A percentile compares a stretch with the other conserved stretches of the same genome.
These are phyloP conservation scores for Colletotrichum coccodes DNA, from an alignment of 2,329 filamentous ascomycete genomes.

Conservation along the genomic window DNA sequence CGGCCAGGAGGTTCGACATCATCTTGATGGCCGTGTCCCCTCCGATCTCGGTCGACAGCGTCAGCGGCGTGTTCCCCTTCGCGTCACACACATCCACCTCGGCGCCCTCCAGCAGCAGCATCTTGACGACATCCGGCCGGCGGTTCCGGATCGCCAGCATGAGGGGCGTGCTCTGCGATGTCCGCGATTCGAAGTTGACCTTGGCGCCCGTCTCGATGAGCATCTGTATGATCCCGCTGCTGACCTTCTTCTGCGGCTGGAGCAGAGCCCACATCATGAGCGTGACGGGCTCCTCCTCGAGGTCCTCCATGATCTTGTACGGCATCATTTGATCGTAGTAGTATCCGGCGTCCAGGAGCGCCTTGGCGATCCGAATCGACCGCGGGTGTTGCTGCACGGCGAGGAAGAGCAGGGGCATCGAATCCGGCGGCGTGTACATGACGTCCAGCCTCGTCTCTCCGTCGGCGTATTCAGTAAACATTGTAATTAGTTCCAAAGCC, in stretches of 20 bases:
- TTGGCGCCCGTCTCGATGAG: slow-evolving; percentile 66
- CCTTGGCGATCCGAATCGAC: slow-evolving; percentile 61
- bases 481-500: slow-evolving; percentile 58
- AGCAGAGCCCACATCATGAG: slow-evolving; percentile 70
- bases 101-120: slow-evolving; percentile 66
- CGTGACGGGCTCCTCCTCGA: slow-evolving; percentile 65
- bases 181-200: slow-evolving; percentile 63
- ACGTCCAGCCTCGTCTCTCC: slow-evolving; percentile 61
- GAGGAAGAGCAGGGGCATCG: slow-evolving; percentile 60
- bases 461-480: slow-evolving; percentile 62
- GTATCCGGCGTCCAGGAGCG: slow-evolving; percentile 66
- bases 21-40: slow-evolving; percentile 64
- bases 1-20: slow-evolving; percentile 64
- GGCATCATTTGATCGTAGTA: slow-evolving; percentile 66
- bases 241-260: slow-evolving; percentile 71
- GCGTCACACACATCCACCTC: slow-evolving; percentile 69
- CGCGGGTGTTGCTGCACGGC: slow-evolving; percentile 66
- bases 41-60: slow-evolving; percentile 66
- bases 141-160: slow-evolving; percentile 67
- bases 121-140: slow-evolving; percentile 66
- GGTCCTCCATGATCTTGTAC: slow-evolving; percentile 54
- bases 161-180: slow-evolving; percentile 66
- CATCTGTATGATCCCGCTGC: slow-evolving; percentile 65
- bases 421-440: slow-evolving; percentile 53
- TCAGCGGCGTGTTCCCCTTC: slow-evolving; percentile 67